These are phyloP conservation scores for Pestalotiopsis sp. DNA, from an alignment of 2,329 filamentous ascomycete genomes.

Conservation along the genomic window DNA sequence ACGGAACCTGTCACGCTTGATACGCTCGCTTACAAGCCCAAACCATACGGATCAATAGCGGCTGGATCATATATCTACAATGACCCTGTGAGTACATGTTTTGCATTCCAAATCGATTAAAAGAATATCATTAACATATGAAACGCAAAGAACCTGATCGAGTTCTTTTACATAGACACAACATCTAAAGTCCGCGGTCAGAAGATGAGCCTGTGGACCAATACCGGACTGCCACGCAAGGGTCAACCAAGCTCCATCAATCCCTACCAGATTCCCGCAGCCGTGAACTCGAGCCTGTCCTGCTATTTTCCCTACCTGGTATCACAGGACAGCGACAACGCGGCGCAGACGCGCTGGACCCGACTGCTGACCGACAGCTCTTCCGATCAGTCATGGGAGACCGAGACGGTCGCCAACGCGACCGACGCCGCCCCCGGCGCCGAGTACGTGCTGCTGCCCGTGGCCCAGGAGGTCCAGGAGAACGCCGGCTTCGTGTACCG, in stretches of 20 bases:
- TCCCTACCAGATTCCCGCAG: conserved; percentile 18
- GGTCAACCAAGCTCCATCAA: conserved; percentile 19
- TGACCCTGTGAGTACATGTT: conserved; percentile 16
- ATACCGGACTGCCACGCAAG: conserved; percentile 13
- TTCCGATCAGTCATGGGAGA: conserved; percentile 20
- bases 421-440: neutral
- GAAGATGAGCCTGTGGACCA: conserved; percentile 18
- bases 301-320: conserved; percentile 22
- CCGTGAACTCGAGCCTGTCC: conserved; percentile 16
- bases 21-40: conserved; percentile 18
- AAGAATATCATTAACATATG: neutral
- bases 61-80: conserved; percentile 18
- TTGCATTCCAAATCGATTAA: neutral
- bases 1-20: conserved; percentile 19
- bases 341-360: conserved; percentile 18
- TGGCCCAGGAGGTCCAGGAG: conserved; percentile 6
- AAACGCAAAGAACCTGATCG: conserved; percentile 16
- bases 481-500: conserved; percentile 14
- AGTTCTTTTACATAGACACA: conserved; percentile 23
- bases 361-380: conserved; percentile 17
- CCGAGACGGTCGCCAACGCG: conserved; percentile 13
- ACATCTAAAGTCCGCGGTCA: conserved; percentile 19
- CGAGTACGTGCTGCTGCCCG: conserved; percentile 9
- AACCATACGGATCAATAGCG: conserved; percentile 20
- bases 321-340: conserved; percentile 20